phyloP scores from a whole-genome alignment of 2,329 filamentous ascomycete genomes.

The Sclerotinia glacialis region DNA sequence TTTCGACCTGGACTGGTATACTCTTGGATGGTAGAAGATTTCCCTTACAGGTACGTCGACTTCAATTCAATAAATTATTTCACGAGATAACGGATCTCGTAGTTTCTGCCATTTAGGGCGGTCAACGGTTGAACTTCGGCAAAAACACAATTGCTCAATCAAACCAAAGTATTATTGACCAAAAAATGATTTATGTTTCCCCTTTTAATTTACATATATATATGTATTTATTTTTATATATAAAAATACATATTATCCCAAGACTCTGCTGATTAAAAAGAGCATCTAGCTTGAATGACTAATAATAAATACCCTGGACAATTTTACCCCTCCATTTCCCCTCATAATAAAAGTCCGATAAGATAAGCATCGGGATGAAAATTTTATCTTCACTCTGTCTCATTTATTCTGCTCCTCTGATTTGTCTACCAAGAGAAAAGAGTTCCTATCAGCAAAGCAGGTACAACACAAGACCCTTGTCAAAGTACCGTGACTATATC shows the following conservation, averaged over 20 bases:
- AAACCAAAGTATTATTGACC: too few relatives aligned
- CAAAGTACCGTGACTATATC: not conserved
- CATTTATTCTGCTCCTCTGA: not conserved
- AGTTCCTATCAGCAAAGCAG: not conserved
- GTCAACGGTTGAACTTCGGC: constrained; percentile 3
- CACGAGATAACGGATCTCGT: not conserved
- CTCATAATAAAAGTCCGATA: constrained; percentile 5
- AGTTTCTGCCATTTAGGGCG: constrained; percentile 8
- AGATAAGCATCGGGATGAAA: constrained; percentile 15
- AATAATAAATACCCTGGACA: not conserved
- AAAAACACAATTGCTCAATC: not conserved
- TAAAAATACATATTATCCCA: too few relatives aligned
- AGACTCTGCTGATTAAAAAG: not conserved
- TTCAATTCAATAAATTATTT: not conserved
- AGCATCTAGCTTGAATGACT: too few relatives aligned
- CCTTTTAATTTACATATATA: not conserved
- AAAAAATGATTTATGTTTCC: too few relatives aligned
- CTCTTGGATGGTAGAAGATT: not conserved
- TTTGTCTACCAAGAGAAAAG: not conserved
- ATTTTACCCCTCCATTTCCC: constrained; percentile 15
- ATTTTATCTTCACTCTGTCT: constrained; percentile 6
- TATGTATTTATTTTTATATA: too few relatives aligned
- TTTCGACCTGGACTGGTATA: too few relatives aligned
- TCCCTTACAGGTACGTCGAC: not conserved
- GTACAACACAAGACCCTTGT: not conserved